A percentile compares a stretch with the other conserved stretches of the same genome.
Evolutionary conservation across 1,284 basidiomycete species (phyloP).

Genomic region (Ganoderma resinaceum): DNA sequence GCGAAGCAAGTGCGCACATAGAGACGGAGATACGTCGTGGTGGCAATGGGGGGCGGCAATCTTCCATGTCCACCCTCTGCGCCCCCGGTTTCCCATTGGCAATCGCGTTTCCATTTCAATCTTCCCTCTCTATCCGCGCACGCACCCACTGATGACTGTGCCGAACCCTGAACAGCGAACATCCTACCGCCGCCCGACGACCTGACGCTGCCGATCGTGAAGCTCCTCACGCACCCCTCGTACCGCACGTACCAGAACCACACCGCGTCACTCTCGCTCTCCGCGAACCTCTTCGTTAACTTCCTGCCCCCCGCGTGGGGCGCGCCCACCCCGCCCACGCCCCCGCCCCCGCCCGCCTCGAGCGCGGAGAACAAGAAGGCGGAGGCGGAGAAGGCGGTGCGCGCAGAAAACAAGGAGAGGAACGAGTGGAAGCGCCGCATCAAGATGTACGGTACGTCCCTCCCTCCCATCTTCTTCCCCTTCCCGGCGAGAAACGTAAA

Average conservation of each 20-base stretch:
- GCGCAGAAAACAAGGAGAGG: slow-evolving; percentile 50
- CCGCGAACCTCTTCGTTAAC: slow-evolving; percentile 77
- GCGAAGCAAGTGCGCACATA: neutral
- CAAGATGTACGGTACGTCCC: slow-evolving; percentile 86
- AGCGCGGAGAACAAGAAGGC: slow-evolving; percentile 59
- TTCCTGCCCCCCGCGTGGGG: slow-evolving; percentile 83
- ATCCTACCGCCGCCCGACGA: slow-evolving; percentile 86
- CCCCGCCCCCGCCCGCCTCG: slow-evolving; percentile 46
- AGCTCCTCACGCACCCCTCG: slow-evolving; percentile 76
- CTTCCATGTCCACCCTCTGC: neutral
- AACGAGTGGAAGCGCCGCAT: slow-evolving; percentile 83
- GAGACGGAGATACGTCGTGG: neutral
- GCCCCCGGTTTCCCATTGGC: neutral
- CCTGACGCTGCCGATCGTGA: slow-evolving; percentile 72
- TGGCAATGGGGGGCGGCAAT: neutral
- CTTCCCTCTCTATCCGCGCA: neutral
- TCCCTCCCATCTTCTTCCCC: neutral
- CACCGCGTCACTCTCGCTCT: slow-evolving; percentile 78
- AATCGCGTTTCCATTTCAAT: neutral
- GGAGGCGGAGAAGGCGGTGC: slow-evolving; percentile 39
- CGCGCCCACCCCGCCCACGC: slow-evolving; percentile 64
- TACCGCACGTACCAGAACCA: slow-evolving; percentile 81
- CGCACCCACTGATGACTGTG: neutral
- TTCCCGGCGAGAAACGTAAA: too few relatives aligned
- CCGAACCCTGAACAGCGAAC: slow-evolving; percentile 60